Evolutionary conservation across 2,329 filamentous ascomycete genomes (phyloP), one percentile per base, ranked within the genome.

Genomic region (Apiospora sp.): DNA sequence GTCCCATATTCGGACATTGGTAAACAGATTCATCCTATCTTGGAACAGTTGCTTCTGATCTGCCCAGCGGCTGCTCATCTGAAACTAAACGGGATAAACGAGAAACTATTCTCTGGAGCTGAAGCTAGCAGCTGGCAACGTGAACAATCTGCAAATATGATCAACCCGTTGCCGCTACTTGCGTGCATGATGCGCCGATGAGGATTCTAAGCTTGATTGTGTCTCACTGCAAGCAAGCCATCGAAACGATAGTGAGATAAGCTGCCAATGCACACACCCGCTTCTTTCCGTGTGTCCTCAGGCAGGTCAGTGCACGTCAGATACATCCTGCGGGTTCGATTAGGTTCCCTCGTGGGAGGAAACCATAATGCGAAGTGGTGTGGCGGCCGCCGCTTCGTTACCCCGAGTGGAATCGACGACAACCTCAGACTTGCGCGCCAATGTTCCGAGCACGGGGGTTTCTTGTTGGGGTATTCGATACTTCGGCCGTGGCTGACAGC

Each of bases 381-480:
- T 41, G 19, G 30, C 13, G 58, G 34, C 58, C 34, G 30, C 12
- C 34, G 34, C 58, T 22, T 41, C 34, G 34, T 13, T 41, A 64
- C 34, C 34, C 58, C 58, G 58, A 64, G 34, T 64, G 58, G 34
- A 41, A 4, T 64, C 58, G 58, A 64, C 19, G 58, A 64, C 34
- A 41, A 64, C 58, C 58, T 64, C 58, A 64, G 41, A 41, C 34
- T 64, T 64, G 58, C 30, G 22, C 34, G 58, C 58, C 54, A n/a
- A 64, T 64, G 58, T 41, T 64, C 58, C 58, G 58, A 64, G 58
- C 34, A 41, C 58, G 58, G 58, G 34, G 30, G 37, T 34, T 64
- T 64, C 58, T 64, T 69, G 67, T 69, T 69, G 67, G 67, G 67
- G 67, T 69, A 69, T 37, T 37, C 44, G 67, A 44, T 69, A 69